phyloP scores from a whole-genome alignment of 306 rosid species.

The Mimosa pudica region DNA sequence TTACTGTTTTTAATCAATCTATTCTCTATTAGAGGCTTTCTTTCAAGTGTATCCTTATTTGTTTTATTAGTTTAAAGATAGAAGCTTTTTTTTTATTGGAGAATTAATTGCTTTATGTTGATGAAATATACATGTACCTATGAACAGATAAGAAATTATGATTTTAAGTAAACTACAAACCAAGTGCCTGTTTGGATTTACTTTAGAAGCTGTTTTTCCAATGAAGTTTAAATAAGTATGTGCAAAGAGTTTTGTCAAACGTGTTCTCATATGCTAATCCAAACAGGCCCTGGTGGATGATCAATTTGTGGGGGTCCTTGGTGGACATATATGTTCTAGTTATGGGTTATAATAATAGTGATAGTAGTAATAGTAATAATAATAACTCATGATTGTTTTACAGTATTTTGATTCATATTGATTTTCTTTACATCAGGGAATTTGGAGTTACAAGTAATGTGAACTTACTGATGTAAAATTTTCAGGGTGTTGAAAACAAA shows the following conservation, averaged over 20 bases:
- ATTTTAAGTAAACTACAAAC: neutral
- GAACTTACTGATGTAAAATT: constrained; percentile 18
- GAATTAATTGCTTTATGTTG: neutral
- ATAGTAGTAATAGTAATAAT: neutral
- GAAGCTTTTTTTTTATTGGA: neutral
- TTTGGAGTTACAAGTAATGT: neutral
- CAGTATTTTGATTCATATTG: neutral
- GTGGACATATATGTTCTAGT: neutral
- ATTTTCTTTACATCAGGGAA: neutral
- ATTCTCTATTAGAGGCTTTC: neutral
- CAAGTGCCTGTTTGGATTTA: neutral
- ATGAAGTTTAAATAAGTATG: too few relatives aligned
- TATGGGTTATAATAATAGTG: neutral
- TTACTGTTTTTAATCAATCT: neutral
- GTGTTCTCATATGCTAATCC: too few relatives aligned
- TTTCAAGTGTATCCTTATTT: neutral
- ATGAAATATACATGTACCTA: neutral
- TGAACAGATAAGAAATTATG: neutral
- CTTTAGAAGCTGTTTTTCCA: too few relatives aligned
- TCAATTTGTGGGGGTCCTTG: neutral
- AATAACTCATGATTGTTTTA: neutral
- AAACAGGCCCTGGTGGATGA: neutral
- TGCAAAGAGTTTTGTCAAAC: too few relatives aligned
- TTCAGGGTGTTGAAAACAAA: constrained; percentile 28
- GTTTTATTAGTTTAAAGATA: neutral